Conservation (phyloP, 352 stramenopile species). For the Globisporangium perplexum region DNA sequence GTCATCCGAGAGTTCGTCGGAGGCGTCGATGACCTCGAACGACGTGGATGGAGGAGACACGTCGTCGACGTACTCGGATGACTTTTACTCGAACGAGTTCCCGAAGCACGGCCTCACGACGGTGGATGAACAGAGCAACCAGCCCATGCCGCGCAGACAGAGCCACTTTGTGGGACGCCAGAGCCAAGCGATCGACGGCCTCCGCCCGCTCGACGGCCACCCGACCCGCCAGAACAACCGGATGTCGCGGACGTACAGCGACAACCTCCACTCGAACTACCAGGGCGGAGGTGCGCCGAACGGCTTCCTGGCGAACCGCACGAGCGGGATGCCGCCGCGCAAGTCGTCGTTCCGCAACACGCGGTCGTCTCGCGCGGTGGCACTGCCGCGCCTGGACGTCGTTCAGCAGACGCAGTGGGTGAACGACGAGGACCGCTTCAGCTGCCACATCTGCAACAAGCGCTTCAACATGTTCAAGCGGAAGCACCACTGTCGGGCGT, state of each 20-base stretch:
- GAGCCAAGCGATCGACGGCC: slow-evolving; percentile 40
- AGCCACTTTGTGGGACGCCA: slow-evolving; percentile 19
- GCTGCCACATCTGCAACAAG: slow-evolving; percentile 87
- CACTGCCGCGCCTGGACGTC: slow-evolving; percentile 64
- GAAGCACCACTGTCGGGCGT: slow-evolving; percentile 84
- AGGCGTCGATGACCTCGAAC: slow-evolving; percentile 57
- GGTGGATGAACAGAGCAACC: slow-evolving; percentile 64
- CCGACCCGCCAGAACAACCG: slow-evolving; percentile 27
- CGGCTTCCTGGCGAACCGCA: slow-evolving; percentile 17
- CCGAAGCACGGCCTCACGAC: slow-evolving; percentile 65
- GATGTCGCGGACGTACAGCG: slow-evolving; percentile 37
- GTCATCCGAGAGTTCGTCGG: slow-evolving; percentile 60
- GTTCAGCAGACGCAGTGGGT: slow-evolving; percentile 82
- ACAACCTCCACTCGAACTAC: slow-evolving; percentile 29
- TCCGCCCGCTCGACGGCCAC: slow-evolving; percentile 45
- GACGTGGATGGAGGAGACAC: slow-evolving; percentile 66
- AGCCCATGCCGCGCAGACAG: slow-evolving; percentile 33
- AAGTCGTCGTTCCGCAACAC: slow-evolving; percentile 77
- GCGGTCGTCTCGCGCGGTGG: slow-evolving; percentile 65
- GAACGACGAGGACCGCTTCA: slow-evolving; percentile 81
- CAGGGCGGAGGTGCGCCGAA: slow-evolving; percentile 14
- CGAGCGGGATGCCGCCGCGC: slow-evolving; percentile 31
- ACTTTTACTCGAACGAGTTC: slow-evolving; percentile 54
- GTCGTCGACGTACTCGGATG: slow-evolving; percentile 64
- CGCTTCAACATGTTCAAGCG: slow-evolving; percentile 86